phyloP scores from a whole-genome alignment of 78 protist species.

The Planoprotostelium fungivorum region DNA sequence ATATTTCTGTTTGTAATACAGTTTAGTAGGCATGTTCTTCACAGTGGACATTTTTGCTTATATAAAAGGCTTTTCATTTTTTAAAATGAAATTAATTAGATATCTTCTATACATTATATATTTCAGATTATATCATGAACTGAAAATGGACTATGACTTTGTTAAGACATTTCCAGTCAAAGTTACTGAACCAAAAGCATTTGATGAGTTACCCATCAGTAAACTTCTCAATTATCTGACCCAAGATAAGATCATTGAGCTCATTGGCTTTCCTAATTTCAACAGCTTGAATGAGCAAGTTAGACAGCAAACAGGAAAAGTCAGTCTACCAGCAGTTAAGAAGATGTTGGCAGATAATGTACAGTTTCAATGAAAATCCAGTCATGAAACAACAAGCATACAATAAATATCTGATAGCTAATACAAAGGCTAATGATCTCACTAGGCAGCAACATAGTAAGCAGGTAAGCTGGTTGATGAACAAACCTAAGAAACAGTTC shows the following conservation, averaged over 20 bases:
- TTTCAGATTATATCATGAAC: background rate
- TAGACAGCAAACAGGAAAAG: slow-evolving; percentile 1
- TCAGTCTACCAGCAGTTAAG: background rate
- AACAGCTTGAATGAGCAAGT: slow-evolving; percentile 1
- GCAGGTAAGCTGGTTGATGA: slow-evolving; percentile 1
- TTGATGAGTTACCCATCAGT: slow-evolving; percentile 1
- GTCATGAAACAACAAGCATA: background rate
- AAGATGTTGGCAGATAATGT: slow-evolving; percentile 1
- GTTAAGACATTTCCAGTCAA: slow-evolving; percentile 1
- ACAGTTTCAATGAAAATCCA: background rate
- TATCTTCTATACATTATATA: background rate
- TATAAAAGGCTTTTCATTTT: background rate
- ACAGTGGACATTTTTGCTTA: background rate
- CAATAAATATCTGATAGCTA: background rate
- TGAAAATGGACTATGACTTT: background rate
- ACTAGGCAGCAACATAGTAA: background rate
- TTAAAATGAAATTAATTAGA: background rate
- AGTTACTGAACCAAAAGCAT: background rate
- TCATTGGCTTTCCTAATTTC: background rate
- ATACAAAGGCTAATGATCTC: slow-evolving; percentile 1
- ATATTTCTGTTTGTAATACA: background rate
- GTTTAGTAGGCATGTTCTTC: background rate
- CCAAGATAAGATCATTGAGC: background rate
- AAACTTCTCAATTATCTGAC: background rate
- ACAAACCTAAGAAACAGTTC: slow-evolving; percentile 1